Conservation (phyloP, 1,139 yeast genomes). For the Geotrichum aggregatum region DNA sequence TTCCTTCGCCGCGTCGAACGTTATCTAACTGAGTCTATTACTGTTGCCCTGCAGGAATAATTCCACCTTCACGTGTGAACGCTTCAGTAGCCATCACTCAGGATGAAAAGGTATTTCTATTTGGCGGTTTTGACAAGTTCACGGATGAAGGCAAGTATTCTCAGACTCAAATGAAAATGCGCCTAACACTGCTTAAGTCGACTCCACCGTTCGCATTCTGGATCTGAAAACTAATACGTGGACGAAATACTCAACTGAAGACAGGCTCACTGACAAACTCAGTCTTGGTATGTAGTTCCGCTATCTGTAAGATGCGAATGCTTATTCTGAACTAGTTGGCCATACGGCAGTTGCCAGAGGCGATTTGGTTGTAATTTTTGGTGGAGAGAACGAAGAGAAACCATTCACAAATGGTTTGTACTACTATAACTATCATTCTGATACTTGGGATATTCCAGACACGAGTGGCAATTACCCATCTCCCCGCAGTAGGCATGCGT, state of each 20-base stretch:
- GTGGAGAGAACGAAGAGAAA: slow-evolving; percentile 50
- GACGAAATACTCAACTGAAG: slow-evolving; percentile 32
- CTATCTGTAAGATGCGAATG: neutral
- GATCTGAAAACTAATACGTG: slow-evolving; percentile 45
- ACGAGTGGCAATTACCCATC: slow-evolving; percentile 42
- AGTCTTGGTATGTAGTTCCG: slow-evolving; percentile 6
- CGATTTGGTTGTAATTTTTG: slow-evolving; percentile 50
- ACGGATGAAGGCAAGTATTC: slow-evolving; percentile 32
- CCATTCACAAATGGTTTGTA: slow-evolving; percentile 24
- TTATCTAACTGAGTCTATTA: neutral
- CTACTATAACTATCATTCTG: slow-evolving; percentile 28
- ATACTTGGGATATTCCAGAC: slow-evolving; percentile 31
- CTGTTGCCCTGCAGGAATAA: slow-evolving; percentile 24
- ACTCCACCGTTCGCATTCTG: slow-evolving; percentile 48
- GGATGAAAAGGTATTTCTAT: slow-evolving; percentile 45
- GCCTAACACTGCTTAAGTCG: slow-evolving; percentile 35
- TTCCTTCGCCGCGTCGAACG: no score
- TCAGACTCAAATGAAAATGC: slow-evolving; percentile 39
- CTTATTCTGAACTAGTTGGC: slow-evolving; percentile 37
- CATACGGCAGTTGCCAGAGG: slow-evolving; percentile 52
- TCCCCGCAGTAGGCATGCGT: slow-evolving; percentile 52
- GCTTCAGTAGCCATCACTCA: slow-evolving; percentile 46
- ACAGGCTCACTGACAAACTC: slow-evolving; percentile 10
- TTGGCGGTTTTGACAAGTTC: slow-evolving; percentile 51
- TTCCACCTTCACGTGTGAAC: slow-evolving; percentile 43